These are phyloP conservation scores for Passiflora organensis DNA, from an alignment of 345 rosid genomes.

Conservation along the genomic window DNA sequence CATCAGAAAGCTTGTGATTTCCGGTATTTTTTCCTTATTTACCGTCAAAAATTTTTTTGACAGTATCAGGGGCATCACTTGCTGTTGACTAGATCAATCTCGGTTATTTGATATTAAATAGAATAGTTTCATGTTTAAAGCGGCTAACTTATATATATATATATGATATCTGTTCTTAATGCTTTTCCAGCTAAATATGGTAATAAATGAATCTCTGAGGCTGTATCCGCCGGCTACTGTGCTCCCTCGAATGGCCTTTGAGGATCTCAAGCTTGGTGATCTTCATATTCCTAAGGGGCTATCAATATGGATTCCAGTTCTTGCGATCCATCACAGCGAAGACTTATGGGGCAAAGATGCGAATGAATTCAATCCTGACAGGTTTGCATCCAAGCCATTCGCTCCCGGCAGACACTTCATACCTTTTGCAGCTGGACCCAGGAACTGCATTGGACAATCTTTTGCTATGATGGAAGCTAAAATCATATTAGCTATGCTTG, in stretches of 20 bases:
- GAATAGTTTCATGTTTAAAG: too few relatives aligned
- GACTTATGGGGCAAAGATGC: constrained; percentile 90
- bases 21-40: too few relatives aligned
- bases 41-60: too few relatives aligned
- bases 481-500: constrained; percentile 57
- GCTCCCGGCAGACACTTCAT: constrained; percentile 52
- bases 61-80: too few relatives aligned
- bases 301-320: constrained; percentile 85
- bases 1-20: too few relatives aligned
- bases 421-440: constrained; percentile 72
- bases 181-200: constrained; percentile 87
- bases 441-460: constrained; percentile 69
- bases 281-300: constrained; percentile 77
- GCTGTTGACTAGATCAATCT: too few relatives aligned
- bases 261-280: constrained; percentile 74
- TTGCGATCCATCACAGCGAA: constrained; percentile 79
- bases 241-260: constrained; percentile 86
- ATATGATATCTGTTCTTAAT: too few relatives aligned
- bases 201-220: constrained; percentile 79
- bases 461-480: constrained; percentile 86
- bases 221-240: constrained; percentile 87
- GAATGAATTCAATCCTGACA: constrained; percentile 73
- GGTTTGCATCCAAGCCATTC: constrained; percentile 47
- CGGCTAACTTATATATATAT: too few relatives aligned
- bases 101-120: too few relatives aligned